Evolutionary conservation across 2,329 filamentous ascomycete species (phyloP), one percentile per base, ranked within the genome.

Genomic region (Diaporthe sp.): DNA sequence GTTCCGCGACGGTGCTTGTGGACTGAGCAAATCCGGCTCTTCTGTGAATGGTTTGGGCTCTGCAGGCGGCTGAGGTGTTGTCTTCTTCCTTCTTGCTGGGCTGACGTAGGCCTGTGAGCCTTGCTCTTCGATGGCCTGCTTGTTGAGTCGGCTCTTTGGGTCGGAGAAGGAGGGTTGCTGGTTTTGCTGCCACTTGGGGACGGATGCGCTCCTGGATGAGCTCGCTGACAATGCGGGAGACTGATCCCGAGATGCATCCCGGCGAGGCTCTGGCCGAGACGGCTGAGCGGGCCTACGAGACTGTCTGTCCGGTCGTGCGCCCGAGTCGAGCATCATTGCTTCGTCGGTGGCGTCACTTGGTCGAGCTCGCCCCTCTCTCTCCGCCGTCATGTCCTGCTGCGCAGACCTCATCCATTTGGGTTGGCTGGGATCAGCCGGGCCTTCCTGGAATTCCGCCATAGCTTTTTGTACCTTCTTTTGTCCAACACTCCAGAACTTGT

Each of bases 401-500:
- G 91, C 89, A 73, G 96, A 93, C 78, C 93, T 92, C 96, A 99
- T 98, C 97, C 97, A 99, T 81, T 94, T 97, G 0, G 97, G 97
- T 81, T 98, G 94, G 79, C 83, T 94, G 3, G 93, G 88, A 80
- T 98, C 95, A 35, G 88, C 86, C n/a, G 92, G 93, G 55, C 89
- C 88, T 76, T 90, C 88, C 77, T 93, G 90, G 74, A 98, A 94
- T 22, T 99, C 97, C 12, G 95, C 92, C 44, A 98, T 94, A 6
- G 95, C 96, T 83, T 97, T 95, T 79, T 97, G 95, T 73, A 98
- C 90, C 81, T 94, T 96, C 84, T 98, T 99, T 80, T 96, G 94
- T 0, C 96, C 92, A 4, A 94, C 94, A 81, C 98, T 99, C 97
- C 97, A 99, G 0, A 98, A 85, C 0, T 94, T 96, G 78, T 97